Base-by-base conservation (phyloP, 306 rosid species). In the Gastrolobium villosum region DNA sequence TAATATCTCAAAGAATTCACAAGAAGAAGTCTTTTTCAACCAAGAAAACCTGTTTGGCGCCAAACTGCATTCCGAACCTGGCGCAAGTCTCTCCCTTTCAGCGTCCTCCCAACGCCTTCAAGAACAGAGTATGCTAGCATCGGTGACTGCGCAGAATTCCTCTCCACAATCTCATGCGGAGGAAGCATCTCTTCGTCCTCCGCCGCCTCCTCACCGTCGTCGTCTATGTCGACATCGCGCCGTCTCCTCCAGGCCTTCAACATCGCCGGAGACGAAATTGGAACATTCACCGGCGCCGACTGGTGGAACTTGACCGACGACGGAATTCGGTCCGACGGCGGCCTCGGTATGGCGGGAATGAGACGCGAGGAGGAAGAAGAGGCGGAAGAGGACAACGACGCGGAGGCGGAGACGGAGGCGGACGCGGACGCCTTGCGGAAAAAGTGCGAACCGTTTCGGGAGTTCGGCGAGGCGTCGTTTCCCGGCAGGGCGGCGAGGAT, bases 401-500 rank as follows among this genome's bases (percentile, higher is more conserved):
- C 15, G 0, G 84, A 72, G 61, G 70, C 30, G 6, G 93, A 88
- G 3, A 80, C 81, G 2, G 97, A 85, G 3, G 28, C 62, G 26
- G 26, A 20, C 26, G 26, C 5, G 74, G 49, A 52, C 34, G 90
- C 83, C 79, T 91, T 87, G 39, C 74, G 87, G 82, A 79, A 84
- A 36, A 84, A 72, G 54, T 84, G 84, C 7, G 94, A 85, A 45
- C 49, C 60, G 74, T 69, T 78, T 0, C 85, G 81, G 3, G 61
- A 59, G 10, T 32, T 81, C 3, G 87, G 70, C 5, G 90, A 56
- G 7, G 84, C 54, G 59, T 91, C 89, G 49, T 84, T 79, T 65
- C 88, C 97, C 10, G 98, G 92, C 10, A 89, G 85, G 9, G 90
- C 95, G 31, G 98, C 95, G 61, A 88, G 98, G 86, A 93, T 88